phyloP scores from a whole-genome alignment of 768 basidiomycete genomes.

The Auricularia cornea region DNA sequence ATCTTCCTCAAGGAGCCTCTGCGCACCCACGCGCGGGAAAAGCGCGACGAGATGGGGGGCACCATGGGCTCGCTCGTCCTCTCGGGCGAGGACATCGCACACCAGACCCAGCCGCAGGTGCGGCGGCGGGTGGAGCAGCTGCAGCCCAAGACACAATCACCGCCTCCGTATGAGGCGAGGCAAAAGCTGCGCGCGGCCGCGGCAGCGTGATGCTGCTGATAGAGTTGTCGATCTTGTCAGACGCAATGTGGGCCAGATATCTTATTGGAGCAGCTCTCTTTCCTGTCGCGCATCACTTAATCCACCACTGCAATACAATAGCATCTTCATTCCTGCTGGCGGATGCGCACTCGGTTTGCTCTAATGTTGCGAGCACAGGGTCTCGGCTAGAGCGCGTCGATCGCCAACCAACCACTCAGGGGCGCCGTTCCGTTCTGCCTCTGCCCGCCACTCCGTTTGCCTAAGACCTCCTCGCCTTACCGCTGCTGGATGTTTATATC shows the following conservation, averaged over 20 bases:
- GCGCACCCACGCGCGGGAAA: slow-evolving; percentile 37
- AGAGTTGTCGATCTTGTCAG: background rate
- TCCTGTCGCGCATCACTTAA: background rate
- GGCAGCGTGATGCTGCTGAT: background rate
- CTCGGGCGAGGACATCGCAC: background rate
- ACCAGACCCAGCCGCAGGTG: background rate
- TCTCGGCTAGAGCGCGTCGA: too few relatives aligned
- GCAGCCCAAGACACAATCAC: background rate
- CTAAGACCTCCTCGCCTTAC: too few relatives aligned
- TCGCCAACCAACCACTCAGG: too few relatives aligned
- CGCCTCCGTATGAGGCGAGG: background rate
- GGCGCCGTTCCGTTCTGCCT: too few relatives aligned
- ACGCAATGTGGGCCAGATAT: background rate
- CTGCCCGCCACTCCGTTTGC: too few relatives aligned
- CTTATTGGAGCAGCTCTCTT: background rate
- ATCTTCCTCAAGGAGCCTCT: slow-evolving; percentile 31
- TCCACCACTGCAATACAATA: background rate
- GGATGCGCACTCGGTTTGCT: too few relatives aligned
- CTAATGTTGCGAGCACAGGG: too few relatives aligned
- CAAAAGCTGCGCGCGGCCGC: background rate
- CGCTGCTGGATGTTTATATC: too few relatives aligned
- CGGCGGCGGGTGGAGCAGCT: background rate
- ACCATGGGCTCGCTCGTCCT: slow-evolving; percentile 25
- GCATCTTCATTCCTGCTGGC: background rate
- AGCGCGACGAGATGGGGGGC: slow-evolving; percentile 46